Evolutionary conservation across 768 basidiomycete genomes (phyloP).

Genomic region (Suillus cothurnatus): DNA sequence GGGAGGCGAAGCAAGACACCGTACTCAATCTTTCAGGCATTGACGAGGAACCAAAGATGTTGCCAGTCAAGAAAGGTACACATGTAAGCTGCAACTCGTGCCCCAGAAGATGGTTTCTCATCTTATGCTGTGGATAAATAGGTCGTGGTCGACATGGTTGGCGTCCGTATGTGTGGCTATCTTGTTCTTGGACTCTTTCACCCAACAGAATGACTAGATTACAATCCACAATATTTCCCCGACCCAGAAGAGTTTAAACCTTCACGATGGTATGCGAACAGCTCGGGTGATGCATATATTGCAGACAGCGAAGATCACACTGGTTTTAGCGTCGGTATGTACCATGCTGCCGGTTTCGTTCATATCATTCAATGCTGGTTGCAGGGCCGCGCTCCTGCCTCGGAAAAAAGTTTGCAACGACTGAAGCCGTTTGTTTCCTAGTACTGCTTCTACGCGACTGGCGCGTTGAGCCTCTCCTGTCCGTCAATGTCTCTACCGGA

Average conservation of each 20-base stretch:
- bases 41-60: conserved; percentile 16
- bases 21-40: conserved; percentile 21
- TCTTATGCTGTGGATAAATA: conserved; percentile 7
- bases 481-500: conserved; percentile 13
- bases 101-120: background rate
- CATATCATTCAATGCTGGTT: conserved; percentile 4
- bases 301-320: conserved; percentile 24
- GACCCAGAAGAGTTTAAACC: conserved; percentile 40
- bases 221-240: conserved; percentile 38
- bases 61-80: conserved; percentile 27
- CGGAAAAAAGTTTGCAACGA: conserved; percentile 56
- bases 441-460: conserved; percentile 54
- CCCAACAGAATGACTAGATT: conserved; percentile 34
- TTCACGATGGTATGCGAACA: conserved; percentile 38
- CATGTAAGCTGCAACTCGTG: conserved; percentile 12
- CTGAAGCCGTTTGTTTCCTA: conserved; percentile 55
- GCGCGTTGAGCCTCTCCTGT: conserved; percentile 49
- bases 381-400: conserved; percentile 53
- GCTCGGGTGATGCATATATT: conserved; percentile 10
- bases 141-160: conserved; percentile 33
- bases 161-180: conserved; percentile 25
- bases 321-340: conserved; percentile 26
- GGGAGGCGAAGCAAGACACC: conserved; percentile 32
- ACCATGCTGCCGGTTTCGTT: background rate
- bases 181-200: background rate